Base-by-base conservation (phyloP, 345 rosid genomes). In the Kernera saxatilis region DNA sequence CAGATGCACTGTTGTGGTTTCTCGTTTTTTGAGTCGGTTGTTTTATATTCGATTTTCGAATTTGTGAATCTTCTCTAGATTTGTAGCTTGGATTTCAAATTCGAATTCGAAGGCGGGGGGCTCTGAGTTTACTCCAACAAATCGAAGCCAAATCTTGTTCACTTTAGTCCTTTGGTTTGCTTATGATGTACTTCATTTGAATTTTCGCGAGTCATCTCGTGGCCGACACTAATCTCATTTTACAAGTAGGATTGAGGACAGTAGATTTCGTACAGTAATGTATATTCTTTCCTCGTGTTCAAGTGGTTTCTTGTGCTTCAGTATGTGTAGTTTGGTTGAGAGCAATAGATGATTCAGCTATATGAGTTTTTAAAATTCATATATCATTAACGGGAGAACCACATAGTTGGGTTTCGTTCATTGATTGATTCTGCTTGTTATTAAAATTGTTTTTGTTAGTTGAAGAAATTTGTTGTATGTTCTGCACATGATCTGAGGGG, bases 51-150 rank as follows among this genome's bases (percentile, higher is more conserved):
- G 62, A 41, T 67, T 74, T 74, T 74, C 53, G 30, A 54, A 39
- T 56, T 55, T 55, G 44, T 57, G 67, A 11, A 22, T 73, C 77
- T 46, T 55, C 48, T 64, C 23, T 2, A 58, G 51, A 64, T 73
- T 56, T 13, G 71, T 36, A 26, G 27, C 0, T 29, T 41, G 5
- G 39, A 39, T 48, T 66, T 66, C 67, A 40, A 57, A 19, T 36
- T 32, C 36, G 64, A 66, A 39, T 49, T 57, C 17, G 37, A 36
- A 45, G 5, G 14, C 8, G 8, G 51, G 45, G 2, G 3, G 15
- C 0, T 70, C 58, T 36, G 15, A 19, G 53, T 43, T 43, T 53
- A 18, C 18, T 21, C 27, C 6, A 21, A 3, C 1, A 3, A 45
- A 40, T 51, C 45, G 44, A 53, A 44, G 3, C 7, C 13, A 18